Conservation (phyloP, 768 basidiomycete species). For the Sarcodon sp. region DNA sequence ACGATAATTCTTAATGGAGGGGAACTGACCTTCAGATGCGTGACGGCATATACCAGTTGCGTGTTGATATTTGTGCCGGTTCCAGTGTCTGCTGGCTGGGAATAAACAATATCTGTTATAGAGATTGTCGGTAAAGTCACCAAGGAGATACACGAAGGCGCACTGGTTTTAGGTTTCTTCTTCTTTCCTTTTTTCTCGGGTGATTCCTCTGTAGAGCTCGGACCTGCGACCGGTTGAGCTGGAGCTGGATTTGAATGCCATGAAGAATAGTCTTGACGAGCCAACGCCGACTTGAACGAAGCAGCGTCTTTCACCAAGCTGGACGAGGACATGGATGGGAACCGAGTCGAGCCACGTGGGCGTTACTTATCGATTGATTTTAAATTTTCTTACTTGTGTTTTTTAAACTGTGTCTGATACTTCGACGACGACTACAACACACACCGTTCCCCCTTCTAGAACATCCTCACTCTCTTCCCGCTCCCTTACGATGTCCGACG, state of each 20-base stretch:
- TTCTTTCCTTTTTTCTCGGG: constrained; percentile 38
- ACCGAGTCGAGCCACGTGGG: background rate
- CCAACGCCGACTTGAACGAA: constrained; percentile 51
- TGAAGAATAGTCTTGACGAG: constrained; percentile 56
- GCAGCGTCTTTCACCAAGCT: constrained; percentile 58
- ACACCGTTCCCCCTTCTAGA: constrained; percentile 1
- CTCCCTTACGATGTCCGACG: constrained; percentile 64
- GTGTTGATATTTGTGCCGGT: constrained; percentile 76
- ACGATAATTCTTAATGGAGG: background rate
- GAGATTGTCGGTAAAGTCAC: constrained; percentile 7
- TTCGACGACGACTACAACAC: no score
- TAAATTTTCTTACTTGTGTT: constrained; percentile 14
- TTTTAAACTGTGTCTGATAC: no score
- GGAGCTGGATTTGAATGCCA: constrained; percentile 60
- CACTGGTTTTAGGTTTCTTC: constrained; percentile 52
- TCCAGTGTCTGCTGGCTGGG: constrained; percentile 81
- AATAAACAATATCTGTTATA: constrained; percentile 58
- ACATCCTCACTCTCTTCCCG: no score
- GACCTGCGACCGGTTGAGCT: constrained; percentile 18
- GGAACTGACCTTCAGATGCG: constrained; percentile 56
- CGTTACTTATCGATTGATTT: constrained; percentile 15
- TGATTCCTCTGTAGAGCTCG: constrained; percentile 8
- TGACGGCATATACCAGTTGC: constrained; percentile 76
- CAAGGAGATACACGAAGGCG: constrained; percentile 9
- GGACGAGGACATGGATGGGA: constrained; percentile 33